A percentile compares a stretch with the other conserved stretches of the same genome.
Evolutionary conservation across 257 asterid species (phyloP).

Genomic region (Coffea eugenioides): DNA sequence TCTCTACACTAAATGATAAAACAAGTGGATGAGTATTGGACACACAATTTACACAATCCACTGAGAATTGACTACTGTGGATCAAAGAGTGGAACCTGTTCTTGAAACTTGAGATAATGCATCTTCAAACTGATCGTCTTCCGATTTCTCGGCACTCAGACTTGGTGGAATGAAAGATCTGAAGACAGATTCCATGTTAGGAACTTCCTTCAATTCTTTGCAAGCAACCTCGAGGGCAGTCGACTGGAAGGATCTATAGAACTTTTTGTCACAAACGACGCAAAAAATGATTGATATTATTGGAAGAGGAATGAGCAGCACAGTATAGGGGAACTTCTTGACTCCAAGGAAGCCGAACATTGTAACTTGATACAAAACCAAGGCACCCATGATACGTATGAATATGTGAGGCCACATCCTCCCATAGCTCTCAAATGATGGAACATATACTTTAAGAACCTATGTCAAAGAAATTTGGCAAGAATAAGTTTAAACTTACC

Average conservation of each 20-base stretch:
- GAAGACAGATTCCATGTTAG: slow-evolving; percentile 61
- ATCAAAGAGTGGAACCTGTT: slow-evolving; percentile 35
- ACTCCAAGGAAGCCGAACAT: slow-evolving; percentile 71
- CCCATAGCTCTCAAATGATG: slow-evolving; percentile 77
- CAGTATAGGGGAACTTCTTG: slow-evolving; percentile 45
- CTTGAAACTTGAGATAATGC: slow-evolving; percentile 60
- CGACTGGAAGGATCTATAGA: slow-evolving; percentile 55
- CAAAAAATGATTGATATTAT: slow-evolving; percentile 47
- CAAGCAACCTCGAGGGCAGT: slow-evolving; percentile 72
- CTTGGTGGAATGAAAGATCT: slow-evolving; percentile 67
- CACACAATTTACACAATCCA: background rate
- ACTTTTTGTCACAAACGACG: slow-evolving; percentile 47
- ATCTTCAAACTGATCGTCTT: slow-evolving; percentile 65
- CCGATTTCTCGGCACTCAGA: slow-evolving; percentile 61
- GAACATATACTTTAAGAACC: slow-evolving; percentile 86
- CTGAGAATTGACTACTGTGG: background rate
- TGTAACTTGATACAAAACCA: slow-evolving; percentile 66
- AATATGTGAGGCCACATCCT: slow-evolving; percentile 89
- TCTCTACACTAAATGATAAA: background rate
- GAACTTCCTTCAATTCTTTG: slow-evolving; percentile 61
- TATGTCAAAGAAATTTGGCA: slow-evolving; percentile 20
- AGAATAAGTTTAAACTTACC: background rate
- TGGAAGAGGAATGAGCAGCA: slow-evolving; percentile 58
- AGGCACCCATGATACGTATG: slow-evolving; percentile 56
- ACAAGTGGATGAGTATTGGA: slow-evolving; percentile 5